Base-by-base conservation (phyloP, 768 basidiomycete genomes). In the Zangia roseola region DNA sequence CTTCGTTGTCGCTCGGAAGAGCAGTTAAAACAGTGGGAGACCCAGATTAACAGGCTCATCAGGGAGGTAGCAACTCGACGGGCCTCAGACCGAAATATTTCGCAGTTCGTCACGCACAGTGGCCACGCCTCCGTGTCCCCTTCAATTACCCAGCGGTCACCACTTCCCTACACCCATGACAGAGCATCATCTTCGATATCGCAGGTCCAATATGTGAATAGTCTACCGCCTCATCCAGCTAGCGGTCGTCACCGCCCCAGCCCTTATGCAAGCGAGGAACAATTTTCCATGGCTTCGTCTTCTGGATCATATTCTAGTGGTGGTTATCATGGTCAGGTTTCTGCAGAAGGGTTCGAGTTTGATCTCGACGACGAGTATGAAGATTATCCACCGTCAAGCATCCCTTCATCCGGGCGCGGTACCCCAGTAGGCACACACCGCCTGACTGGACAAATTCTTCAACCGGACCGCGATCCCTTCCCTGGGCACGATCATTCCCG, bases 1-100 rank as follows among this genome's bases (percentile, higher is more conserved):
- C 79, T 99, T 44, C 89, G 92, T 47, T 97, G 95, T 67, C 82
- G 90, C 38, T 84, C 84, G 10, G 92, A 97, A 62, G 97, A 97
- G 58, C 91, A 93, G 58, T 81, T 97, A 65, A 80, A 81, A 39
- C 88, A 92, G 61, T 99, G 97, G 97, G 91, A 97, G 64, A 75
- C 82, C 14, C 82, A 86, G 51, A 88, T 98, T 57, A 93, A 86
- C 65, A 86, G 90, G 37, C 77, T 98, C 28, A 93, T 97, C 63
- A 81, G 81, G 57, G 84, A 84, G 59, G 78, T 84, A 40, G 82
- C 83, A n/a, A 78, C 73, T 50, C 79, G 89, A 42, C 78, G 88
- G 54, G 82, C 77, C 6, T 81, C 81, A 1, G 88, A 89, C 50
- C 79, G 86, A 30, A 77, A 74, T 48, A 65, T 81, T 44, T 75